A percentile compares a stretch with the other conserved stretches of the same genome.
Evolutionary conservation across 345 rosid species (phyloP).

Genomic region (Pugionium cornutum): DNA sequence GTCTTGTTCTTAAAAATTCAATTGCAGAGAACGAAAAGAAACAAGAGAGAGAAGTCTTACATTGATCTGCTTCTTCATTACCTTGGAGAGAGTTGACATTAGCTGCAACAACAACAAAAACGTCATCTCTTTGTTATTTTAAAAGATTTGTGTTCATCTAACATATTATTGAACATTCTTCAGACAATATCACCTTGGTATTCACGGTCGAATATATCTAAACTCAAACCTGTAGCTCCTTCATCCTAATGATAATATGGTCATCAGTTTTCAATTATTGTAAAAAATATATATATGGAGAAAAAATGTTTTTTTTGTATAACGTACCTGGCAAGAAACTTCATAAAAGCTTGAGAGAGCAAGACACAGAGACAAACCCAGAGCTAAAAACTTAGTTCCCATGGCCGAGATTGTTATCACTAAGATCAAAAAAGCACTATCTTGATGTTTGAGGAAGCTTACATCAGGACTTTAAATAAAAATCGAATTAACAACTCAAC

Average conservation of each 20-base stretch:
- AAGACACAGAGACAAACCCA: slow-evolving; percentile 35
- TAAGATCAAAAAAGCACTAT: slow-evolving; percentile 18
- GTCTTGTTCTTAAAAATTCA: not conserved
- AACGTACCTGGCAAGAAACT: slow-evolving; percentile 40
- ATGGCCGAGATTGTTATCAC: slow-evolving; percentile 24
- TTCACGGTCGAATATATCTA: slow-evolving; percentile 30
- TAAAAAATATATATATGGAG: not conserved
- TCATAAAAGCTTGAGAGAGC: slow-evolving; percentile 25
- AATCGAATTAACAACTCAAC: slow-evolving; percentile 13
- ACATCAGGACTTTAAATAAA: slow-evolving; percentile 23
- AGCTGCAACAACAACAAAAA: slow-evolving; percentile 15
- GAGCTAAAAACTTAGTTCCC: slow-evolving; percentile 38
- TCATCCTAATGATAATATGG: slow-evolving; percentile 18
- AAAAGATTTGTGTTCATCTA: not conserved
- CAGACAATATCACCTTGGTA: slow-evolving; percentile 17
- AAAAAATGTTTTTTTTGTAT: slow-evolving; percentile 4
- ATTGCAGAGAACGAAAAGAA: not conserved
- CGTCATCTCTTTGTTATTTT: not conserved
- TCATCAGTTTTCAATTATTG: slow-evolving; percentile 9
- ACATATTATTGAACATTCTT: not conserved
- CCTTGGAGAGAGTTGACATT: slow-evolving; percentile 39
- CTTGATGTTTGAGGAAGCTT: slow-evolving; percentile 9
- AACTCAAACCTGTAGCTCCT: slow-evolving; percentile 32
- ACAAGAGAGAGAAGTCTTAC: slow-evolving; percentile 26
- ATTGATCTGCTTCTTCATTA: slow-evolving; percentile 24